Evolutionary conservation across 1,139 yeast species (phyloP).

Genomic region (Kodamaea ohmeri): DNA sequence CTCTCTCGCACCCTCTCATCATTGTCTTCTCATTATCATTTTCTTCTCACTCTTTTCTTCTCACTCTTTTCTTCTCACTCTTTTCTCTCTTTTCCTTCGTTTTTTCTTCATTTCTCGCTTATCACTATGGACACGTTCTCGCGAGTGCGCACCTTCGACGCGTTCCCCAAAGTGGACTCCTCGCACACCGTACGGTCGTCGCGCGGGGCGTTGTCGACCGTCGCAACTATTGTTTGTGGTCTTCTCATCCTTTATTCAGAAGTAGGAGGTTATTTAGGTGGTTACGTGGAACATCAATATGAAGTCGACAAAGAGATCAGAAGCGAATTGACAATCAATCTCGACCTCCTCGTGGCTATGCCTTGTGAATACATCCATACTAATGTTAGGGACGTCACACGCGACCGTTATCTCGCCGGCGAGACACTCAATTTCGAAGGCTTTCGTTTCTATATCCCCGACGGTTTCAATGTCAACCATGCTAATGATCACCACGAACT

Average conservation of each 20-base stretch:
- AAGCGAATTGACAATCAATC: conserved; percentile 62
- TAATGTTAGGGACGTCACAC: conserved; percentile 73
- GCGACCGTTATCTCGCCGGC: conserved; percentile 74
- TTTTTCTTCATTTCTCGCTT: background rate
- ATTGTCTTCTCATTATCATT: too few relatives aligned
- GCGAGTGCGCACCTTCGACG: conserved; percentile 69
- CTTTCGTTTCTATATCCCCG: conserved; percentile 53
- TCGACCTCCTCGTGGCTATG: conserved; percentile 80
- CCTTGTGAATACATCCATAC: conserved; percentile 78
- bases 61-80: background rate
- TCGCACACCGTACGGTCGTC: conserved; percentile 71
- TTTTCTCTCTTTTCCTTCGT: background rate
- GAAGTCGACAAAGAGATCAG: conserved; percentile 64
- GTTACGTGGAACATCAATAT: conserved; percentile 76
- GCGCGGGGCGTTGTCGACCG: conserved; percentile 76
- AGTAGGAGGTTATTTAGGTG: conserved; percentile 82
- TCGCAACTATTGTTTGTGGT: conserved; percentile 58
- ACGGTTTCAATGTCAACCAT: conserved; percentile 39
- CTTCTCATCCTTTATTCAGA: conserved; percentile 81
- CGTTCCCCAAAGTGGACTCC: conserved; percentile 80
- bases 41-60: too few relatives aligned
- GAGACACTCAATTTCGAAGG: conserved; percentile 73
- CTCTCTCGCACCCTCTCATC: too few relatives aligned
- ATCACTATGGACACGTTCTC: conserved; percentile 3
- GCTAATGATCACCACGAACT: conserved; percentile 50